A percentile compares a stretch with the other conserved stretches of the same genome.
Evolutionary conservation across 768 basidiomycete genomes (phyloP).

Genomic region (Piloderma croceum): DNA sequence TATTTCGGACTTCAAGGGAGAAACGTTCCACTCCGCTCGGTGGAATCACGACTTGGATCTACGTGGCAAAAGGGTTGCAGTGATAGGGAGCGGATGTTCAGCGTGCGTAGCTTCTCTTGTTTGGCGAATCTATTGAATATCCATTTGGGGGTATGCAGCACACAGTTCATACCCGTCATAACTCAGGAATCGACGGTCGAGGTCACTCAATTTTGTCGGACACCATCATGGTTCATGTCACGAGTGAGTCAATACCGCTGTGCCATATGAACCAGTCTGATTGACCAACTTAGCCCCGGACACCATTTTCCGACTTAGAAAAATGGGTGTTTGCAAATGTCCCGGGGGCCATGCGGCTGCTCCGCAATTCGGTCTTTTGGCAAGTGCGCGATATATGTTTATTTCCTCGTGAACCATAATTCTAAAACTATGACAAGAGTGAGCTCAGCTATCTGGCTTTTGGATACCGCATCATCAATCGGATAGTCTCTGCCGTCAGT

Average conservation of each 20-base stretch:
- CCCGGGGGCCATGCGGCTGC: constrained; percentile 9
- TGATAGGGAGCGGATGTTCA: constrained; percentile 27
- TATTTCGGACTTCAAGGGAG: constrained; percentile 39
- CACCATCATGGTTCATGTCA: constrained; percentile 12
- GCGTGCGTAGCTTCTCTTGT: constrained; percentile 12
- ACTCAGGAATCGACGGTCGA: constrained; percentile 6
- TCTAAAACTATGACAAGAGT: too few species aligned
- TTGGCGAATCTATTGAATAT: neutral
- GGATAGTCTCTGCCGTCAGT: too few species aligned
- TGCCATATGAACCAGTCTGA: constrained; percentile 10
- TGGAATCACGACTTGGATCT: constrained; percentile 42
- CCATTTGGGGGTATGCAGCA: constrained; percentile 3
- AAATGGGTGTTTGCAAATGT: constrained; percentile 19
- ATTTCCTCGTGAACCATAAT: neutral
- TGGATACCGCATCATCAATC: too few species aligned
- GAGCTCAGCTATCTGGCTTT: too few species aligned
- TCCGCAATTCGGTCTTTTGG: too few species aligned
- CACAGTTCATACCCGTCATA: constrained; percentile 12
- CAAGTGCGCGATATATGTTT: neutral
- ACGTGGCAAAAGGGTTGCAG: constrained; percentile 34
- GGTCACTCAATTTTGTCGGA: constrained; percentile 11
- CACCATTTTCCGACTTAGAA: constrained; percentile 4
- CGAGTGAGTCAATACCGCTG: constrained; percentile 1
- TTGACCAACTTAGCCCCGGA: constrained; percentile 3
- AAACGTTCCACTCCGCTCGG: constrained; percentile 46